phyloP scores from a whole-genome alignment of 306 rosid species.

The Parietaria judaica region DNA sequence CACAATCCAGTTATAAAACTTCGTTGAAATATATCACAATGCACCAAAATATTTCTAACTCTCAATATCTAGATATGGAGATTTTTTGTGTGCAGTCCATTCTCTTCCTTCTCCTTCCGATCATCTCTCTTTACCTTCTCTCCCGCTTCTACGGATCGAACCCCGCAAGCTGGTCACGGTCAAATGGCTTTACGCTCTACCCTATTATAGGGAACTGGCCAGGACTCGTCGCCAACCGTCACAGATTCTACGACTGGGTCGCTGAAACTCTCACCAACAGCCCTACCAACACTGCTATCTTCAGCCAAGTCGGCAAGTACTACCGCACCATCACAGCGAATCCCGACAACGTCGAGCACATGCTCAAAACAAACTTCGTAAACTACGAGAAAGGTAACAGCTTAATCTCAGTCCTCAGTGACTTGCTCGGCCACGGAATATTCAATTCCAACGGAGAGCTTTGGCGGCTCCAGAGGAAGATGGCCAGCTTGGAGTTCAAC shows the following conservation, averaged over 20 bases:
- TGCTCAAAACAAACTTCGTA: constrained; percentile 51
- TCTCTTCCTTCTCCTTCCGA: too few relatives aligned
- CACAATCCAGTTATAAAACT: too few relatives aligned
- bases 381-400: constrained; percentile 64
- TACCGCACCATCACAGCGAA: constrained; percentile 45
- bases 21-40: too few relatives aligned
- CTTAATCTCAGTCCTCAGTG: constrained; percentile 29
- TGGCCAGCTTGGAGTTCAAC: constrained; percentile 59
- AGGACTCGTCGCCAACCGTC: constrained; percentile 40
- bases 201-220: constrained; percentile 49
- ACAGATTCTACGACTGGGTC: constrained; percentile 54
- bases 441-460: constrained; percentile 52
- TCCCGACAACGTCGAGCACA: constrained; percentile 50
- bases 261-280: constrained; percentile 35
- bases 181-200: constrained; percentile 36
- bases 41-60: too few relatives aligned
- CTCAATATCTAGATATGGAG: too few relatives aligned
- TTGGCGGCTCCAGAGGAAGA: constrained; percentile 58
- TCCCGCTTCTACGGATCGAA: too few relatives aligned
- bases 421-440: constrained; percentile 59
- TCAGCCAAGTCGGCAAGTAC: constrained; percentile 29
- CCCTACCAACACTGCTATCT: constrained; percentile 42
- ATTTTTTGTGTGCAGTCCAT: too few relatives aligned
- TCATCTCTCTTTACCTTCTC: too few relatives aligned
- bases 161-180: too few relatives aligned